Evolutionary conservation across 2,329 filamentous ascomycete species (phyloP).

Genomic region (Hypoxylon sp.): DNA sequence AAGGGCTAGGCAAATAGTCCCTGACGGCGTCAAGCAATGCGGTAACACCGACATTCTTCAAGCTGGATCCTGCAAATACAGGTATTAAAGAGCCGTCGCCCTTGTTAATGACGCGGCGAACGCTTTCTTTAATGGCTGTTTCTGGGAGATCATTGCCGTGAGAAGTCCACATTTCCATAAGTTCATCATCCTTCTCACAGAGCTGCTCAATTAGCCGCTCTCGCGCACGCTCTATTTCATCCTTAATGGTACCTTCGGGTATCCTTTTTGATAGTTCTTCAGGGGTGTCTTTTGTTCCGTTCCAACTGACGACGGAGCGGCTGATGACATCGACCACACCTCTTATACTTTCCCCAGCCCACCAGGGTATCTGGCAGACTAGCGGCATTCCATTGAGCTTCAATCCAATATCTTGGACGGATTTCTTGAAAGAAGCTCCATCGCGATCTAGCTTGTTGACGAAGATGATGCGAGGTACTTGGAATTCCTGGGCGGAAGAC

Average conservation of each 20-base stretch:
- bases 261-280: slow-evolving; percentile 59
- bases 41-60: slow-evolving; percentile 93
- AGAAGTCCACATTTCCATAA: slow-evolving; percentile 86
- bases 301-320: slow-evolving; percentile 78
- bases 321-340: slow-evolving; percentile 87
- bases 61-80: slow-evolving; percentile 90
- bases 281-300: slow-evolving; percentile 51
- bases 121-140: slow-evolving; percentile 72
- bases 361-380: slow-evolving; percentile 96
- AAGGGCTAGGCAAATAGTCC: slow-evolving; percentile 84
- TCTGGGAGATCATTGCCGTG: slow-evolving; percentile 77
- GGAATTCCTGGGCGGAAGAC: slow-evolving; percentile 85
- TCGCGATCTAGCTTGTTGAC: slow-evolving; percentile 88
- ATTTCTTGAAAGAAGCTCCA: slow-evolving; percentile 82
- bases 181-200: slow-evolving; percentile 85
- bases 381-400: slow-evolving; percentile 85
- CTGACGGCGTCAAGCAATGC: slow-evolving; percentile 88
- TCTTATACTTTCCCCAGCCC: slow-evolving; percentile 79
- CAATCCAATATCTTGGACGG: slow-evolving; percentile 84
- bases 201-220: slow-evolving; percentile 81
- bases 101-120: slow-evolving; percentile 75
- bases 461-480: slow-evolving; percentile 82
- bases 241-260: slow-evolving; percentile 59
- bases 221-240: slow-evolving; percentile 79
- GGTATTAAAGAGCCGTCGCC: slow-evolving; percentile 80